phyloP scores from a whole-genome alignment of 306 rosid genomes.

The Lathyrus oleraceus region DNA sequence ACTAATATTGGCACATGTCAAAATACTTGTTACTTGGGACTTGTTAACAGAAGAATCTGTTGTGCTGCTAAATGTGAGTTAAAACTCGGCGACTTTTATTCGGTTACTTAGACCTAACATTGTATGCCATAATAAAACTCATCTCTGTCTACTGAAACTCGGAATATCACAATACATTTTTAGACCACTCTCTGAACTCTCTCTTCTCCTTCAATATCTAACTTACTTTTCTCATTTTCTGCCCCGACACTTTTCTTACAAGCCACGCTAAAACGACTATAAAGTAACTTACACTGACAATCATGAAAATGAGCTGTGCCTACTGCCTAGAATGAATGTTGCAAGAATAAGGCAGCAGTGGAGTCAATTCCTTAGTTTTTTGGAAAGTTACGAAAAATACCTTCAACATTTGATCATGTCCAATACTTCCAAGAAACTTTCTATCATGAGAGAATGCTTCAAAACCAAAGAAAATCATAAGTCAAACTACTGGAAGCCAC shows the following conservation, averaged over 20 bases:
- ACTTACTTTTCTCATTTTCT: too few species aligned
- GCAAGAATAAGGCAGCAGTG: neutral
- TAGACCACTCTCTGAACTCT: too few species aligned
- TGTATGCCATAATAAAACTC: neutral
- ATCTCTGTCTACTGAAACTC: neutral
- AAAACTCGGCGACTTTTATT: too few species aligned
- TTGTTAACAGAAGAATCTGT: too few species aligned
- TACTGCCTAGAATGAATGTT: neutral
- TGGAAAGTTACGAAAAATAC: conserved; percentile 37
- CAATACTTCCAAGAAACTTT: conserved; percentile 82
- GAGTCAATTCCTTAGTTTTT: conserved; percentile 6
- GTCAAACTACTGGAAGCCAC: conserved; percentile 28
- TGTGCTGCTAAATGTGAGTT: too few species aligned
- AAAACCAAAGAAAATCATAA: conserved; percentile 38
- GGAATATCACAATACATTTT: neutral
- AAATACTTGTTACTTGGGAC: too few species aligned
- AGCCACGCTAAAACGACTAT: neutral
- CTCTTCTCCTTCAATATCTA: too few species aligned
- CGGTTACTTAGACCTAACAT: too few species aligned
- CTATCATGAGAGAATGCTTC: conserved; percentile 78
- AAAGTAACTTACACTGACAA: conserved; percentile 4
- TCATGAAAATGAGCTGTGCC: neutral
- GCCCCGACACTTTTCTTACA: neutral
- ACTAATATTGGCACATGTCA: too few species aligned
- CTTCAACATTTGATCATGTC: conserved; percentile 79